phyloP scores from a whole-genome alignment of 2,329 filamentous ascomycete species.

The Penicillium occitanis region DNA sequence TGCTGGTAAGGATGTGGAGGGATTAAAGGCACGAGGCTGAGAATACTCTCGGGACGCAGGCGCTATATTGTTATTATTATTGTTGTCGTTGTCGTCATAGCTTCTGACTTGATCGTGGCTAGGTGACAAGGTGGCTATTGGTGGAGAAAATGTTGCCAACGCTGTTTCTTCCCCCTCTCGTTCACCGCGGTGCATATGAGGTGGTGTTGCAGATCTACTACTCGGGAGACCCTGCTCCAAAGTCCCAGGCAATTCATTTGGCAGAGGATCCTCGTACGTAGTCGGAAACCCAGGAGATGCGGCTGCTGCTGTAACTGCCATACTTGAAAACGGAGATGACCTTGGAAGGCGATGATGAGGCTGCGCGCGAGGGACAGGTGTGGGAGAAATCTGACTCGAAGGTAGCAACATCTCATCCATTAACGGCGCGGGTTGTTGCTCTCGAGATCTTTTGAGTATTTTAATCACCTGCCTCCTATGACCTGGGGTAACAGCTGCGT shows the following conservation, averaged over 20 bases:
- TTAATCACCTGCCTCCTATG: constrained; percentile 25
- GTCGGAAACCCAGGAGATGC: neutral
- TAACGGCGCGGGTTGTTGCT: constrained; percentile 4
- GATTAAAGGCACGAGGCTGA: neutral
- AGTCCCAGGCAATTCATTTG: constrained; percentile 29
- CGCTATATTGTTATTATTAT: neutral
- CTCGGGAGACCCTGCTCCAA: constrained; percentile 31
- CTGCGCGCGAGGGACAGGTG: neutral
- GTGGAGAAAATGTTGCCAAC: neutral
- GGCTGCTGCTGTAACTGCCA: neutral
- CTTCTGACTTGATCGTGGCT: neutral
- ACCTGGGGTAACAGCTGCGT: constrained; percentile 27
- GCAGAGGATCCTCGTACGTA: neutral
- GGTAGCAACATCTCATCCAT: neutral
- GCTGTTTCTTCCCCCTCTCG: neutral
- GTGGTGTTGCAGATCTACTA: constrained; percentile 30
- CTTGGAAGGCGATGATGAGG: neutral
- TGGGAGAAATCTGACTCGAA: neutral
- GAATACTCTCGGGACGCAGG: neutral
- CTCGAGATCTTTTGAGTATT: constrained; percentile 23
- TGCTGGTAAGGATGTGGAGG: neutral
- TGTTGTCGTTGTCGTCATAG: neutral
- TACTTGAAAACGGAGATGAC: neutral
- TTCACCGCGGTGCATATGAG: constrained; percentile 27
- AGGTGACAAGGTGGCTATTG: neutral